Evolutionary conservation across 176 grass and related monocot species (phyloP), one percentile per base, ranked within the genome.

Genomic region (Carex pumila): DNA sequence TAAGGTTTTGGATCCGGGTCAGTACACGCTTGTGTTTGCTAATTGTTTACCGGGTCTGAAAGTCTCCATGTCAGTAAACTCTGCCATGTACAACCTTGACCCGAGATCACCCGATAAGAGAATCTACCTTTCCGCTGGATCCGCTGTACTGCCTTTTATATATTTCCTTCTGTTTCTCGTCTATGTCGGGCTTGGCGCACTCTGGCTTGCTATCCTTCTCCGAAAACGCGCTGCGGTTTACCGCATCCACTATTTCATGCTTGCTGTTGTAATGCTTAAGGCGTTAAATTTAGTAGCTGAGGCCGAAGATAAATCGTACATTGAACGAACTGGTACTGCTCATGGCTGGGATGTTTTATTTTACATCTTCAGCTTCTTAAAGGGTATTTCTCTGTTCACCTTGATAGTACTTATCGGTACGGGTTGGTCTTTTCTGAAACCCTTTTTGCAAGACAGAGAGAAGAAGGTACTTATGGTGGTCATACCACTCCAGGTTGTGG

Each of bases 171-270:
- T 98, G 54, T 95, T 90, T 80, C 56, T 93, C 82, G 86, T 82
- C 3, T 98, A 98, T 74, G 88, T 90, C 18, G 89, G 65, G 0
- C 87, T 98, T 49, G 93, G 88, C 25, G 91, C 88, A 4, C 61
- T 58, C 59, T 98, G 96, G 92, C 11, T 94, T 66, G 75, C 69
- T 82, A 68, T 98, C 72, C 91, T 98, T 21, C 66, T 98, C 74
- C 87, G 89, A 76, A 98, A 92, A 88, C 92, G 96, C 50, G 61
- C 85, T 12, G 73, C 96, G 2, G 92, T 93, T 17, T 98, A 93
- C 91, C 91, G 89, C 82, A 95, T 98, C 95, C 95, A 98, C 76
- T 94, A 98, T 87, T 98, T 98, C 88, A 95, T 98, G 93, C 93
- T 98, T 41, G 96, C 92, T 10, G 96, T 95, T 19, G 84, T 98